Conservation (phyloP, 495 filamentous ascomycete species). For the Penicillium cataractarum region DNA sequence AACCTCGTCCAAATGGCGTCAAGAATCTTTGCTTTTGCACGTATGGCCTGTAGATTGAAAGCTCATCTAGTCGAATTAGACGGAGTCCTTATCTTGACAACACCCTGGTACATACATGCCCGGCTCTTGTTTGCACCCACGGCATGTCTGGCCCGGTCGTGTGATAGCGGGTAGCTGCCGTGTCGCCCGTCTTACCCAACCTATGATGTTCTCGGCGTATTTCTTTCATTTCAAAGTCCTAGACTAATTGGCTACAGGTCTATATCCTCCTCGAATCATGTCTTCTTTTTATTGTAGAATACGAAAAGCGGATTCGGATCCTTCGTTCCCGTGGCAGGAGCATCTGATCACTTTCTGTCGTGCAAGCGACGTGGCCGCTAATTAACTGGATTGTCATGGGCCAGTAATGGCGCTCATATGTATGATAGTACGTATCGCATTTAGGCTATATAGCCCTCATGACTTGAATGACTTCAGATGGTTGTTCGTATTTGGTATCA, state of each 20-base stretch:
- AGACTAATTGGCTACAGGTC: neutral
- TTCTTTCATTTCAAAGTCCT: neutral
- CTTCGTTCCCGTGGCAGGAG: constrained; percentile 66
- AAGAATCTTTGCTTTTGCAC: constrained; percentile 69
- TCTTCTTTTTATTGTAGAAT: neutral
- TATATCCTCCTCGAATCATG: neutral
- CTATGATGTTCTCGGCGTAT: constrained; percentile 39
- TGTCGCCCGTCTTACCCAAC: constrained; percentile 68
- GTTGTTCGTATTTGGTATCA: constrained; percentile 31
- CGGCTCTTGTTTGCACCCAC: neutral
- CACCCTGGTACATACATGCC: no score
- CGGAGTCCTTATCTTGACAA: constrained; percentile 66
- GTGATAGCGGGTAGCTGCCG: constrained; percentile 33
- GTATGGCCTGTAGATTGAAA: constrained; percentile 83
- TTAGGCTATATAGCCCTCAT: constrained; percentile 16
- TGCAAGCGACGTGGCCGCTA: constrained; percentile 62
- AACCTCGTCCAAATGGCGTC: constrained; percentile 67
- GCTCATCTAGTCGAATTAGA: constrained; percentile 67
- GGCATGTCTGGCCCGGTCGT: constrained; percentile 2
- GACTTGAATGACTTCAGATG: constrained; percentile 16
- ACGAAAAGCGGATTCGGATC: neutral
- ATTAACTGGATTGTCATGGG: constrained; percentile 65
- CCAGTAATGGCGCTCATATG: constrained; percentile 23
- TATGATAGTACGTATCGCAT: constrained; percentile 28
- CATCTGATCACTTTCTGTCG: constrained; percentile 48